Evolutionary conservation across 192 early-diverging fungal genomes (phyloP), one percentile per base, ranked within the genome.

Genomic region (Mortierella antarctica): DNA sequence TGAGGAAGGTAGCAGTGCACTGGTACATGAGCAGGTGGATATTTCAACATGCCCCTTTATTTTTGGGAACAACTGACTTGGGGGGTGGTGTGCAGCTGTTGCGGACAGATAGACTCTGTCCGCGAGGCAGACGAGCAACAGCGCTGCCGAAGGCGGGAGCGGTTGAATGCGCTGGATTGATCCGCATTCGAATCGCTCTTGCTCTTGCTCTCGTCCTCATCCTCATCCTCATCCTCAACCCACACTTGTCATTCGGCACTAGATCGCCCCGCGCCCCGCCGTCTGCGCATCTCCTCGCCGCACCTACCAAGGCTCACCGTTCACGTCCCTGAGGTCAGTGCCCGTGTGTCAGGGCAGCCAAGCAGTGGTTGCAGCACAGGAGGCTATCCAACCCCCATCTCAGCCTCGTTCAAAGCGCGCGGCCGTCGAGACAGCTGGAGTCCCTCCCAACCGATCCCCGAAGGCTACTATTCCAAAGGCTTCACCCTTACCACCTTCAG

Each of bases 391-490:
- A n/a, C 40, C 39, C 47, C 31, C 7, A 10, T 48, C 49, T 17
- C n/a, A 40, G 54, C 39, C 40, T 31, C 12, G n/a, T 47, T 21
- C 21, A 62, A 42, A 65, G 12, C 48, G 41, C 47, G 20, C 57
- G 52, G 39, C 54, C 70, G 77, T 23, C 47, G 70, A 41, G 58
- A 39, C 9, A 72, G 77, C 57, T 80, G 77, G 77, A 80, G 70
- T 54, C 77, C 77, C 21, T 67, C 77, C 13, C 65, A 80, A 46
- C 65, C 77, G 9, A 80, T 80, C 20, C 77, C 77, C 0, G 77
- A 64, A 18, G 70, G 77, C 23, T 50, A 80, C 53, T 80, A 80
- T 23, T 72, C 77, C 18, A 80, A 80, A 52, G 77, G 77, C n/a
- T 80, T 80, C 47, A 80, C 77, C 17, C 77, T 80, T 40, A 80